Evolutionary conservation across 371 early-diverging fungal species (phyloP).

Genomic region (Lichtheimia ramosa): DNA sequence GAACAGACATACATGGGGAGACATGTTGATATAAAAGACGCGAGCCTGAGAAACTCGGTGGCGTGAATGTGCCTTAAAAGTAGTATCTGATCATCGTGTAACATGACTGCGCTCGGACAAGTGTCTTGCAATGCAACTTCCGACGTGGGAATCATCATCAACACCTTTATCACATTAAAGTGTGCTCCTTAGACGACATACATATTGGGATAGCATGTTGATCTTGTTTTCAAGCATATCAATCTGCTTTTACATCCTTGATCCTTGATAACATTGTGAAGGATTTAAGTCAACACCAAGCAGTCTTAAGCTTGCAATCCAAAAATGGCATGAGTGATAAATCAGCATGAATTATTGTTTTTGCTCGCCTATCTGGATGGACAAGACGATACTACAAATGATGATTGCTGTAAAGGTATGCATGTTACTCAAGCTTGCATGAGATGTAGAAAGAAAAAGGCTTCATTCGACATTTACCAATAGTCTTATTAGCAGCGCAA

Average conservation of each 20-base stretch:
- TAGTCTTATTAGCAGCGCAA: conserved; percentile 39
- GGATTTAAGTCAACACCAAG: too few species aligned
- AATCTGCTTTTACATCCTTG: too few species aligned
- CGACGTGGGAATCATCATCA: too few species aligned
- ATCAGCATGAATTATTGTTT: not conserved
- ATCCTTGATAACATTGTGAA: too few species aligned
- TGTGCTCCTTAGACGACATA: too few species aligned
- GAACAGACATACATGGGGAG: not conserved
- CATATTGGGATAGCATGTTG: too few species aligned
- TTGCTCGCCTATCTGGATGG: not conserved
- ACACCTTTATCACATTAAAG: too few species aligned
- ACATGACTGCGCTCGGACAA: too few species aligned
- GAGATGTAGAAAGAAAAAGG: conserved; percentile 78
- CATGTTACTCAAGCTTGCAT: conserved; percentile 82
- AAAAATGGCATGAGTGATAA: not conserved
- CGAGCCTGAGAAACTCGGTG: not conserved
- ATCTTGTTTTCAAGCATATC: too few species aligned
- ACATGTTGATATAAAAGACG: not conserved
- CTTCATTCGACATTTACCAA: not conserved
- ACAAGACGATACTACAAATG: not conserved
- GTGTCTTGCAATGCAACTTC: too few species aligned
- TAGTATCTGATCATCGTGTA: too few species aligned
- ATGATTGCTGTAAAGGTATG: conserved; percentile 48
- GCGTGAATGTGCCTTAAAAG: too few species aligned
- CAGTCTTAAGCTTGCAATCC: not conserved